A percentile compares a stretch with the other conserved stretches of the same genome.
These are phyloP conservation scores for Smallanthus sonchifolius DNA, from an alignment of 129 eudicot species.

Conservation along the genomic window DNA sequence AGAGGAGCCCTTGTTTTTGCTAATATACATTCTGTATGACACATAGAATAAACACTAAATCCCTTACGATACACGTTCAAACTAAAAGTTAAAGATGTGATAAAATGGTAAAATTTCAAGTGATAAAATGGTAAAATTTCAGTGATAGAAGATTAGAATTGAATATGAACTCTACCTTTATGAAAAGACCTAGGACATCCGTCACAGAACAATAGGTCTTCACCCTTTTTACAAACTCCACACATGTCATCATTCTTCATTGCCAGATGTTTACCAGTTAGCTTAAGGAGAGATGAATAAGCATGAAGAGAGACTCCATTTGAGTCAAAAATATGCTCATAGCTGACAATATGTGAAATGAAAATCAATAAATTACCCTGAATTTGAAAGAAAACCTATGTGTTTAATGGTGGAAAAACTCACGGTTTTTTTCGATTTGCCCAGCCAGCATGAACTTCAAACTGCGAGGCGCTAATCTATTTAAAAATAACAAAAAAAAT, in stretches of 20 bases:
- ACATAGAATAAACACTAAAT: slow-evolving; percentile 7
- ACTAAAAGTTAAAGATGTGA: neutral
- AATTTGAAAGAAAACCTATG: neutral
- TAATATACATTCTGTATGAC: slow-evolving; percentile 55
- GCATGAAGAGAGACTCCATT: slow-evolving; percentile 86
- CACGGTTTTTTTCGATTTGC: slow-evolving; percentile 73
- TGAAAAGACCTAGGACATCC: slow-evolving; percentile 91
- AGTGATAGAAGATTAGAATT: neutral
- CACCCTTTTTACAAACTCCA: slow-evolving; percentile 50
- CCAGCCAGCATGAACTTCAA: slow-evolving; percentile 92
- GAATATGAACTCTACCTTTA: slow-evolving; percentile 38
- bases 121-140: neutral
- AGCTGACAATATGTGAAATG: slow-evolving; percentile 36
- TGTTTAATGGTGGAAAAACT: slow-evolving; percentile 27
- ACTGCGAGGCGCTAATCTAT: slow-evolving; percentile 78
- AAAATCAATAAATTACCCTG: neutral
- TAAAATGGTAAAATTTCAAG: neutral
- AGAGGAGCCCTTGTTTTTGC: slow-evolving; percentile 23
- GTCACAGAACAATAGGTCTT: slow-evolving; percentile 61
- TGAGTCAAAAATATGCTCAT: slow-evolving; percentile 57
- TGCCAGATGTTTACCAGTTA: slow-evolving; percentile 25
- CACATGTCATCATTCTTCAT: slow-evolving; percentile 60
- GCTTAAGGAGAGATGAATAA: slow-evolving; percentile 39
- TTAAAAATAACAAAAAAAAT: slow-evolving; percentile 15
- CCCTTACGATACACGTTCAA: neutral